Conservation (phyloP, 2,329 filamentous ascomycete species). For the Akanthomyces lecanii region DNA sequence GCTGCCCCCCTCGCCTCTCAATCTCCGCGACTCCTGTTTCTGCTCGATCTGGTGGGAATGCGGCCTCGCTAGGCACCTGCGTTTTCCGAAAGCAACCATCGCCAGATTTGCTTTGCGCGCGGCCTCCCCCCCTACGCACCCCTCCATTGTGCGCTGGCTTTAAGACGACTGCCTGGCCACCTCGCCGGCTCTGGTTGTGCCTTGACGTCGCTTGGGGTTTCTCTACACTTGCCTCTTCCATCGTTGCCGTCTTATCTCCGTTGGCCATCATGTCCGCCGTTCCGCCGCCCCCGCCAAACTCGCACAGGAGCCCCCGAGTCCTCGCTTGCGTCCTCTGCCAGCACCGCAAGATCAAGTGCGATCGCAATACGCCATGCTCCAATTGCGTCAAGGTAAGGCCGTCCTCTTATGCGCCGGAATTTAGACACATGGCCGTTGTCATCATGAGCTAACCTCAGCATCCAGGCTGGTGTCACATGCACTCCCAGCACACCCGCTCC, state of each 20-base stretch:
- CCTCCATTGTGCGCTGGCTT: slow-evolving; percentile 6
- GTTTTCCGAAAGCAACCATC: not conserved
- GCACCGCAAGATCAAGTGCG: slow-evolving; percentile 60
- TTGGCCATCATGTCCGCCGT: slow-evolving; percentile 7
- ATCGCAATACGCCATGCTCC: slow-evolving; percentile 54
- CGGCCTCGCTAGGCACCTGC: slow-evolving; percentile 6
- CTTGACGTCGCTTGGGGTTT: slow-evolving; percentile 1
- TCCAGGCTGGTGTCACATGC: slow-evolving; percentile 54
- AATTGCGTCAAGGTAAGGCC: slow-evolving; percentile 54
- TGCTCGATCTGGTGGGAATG: slow-evolving; percentile 13
- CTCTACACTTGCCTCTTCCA: not conserved
- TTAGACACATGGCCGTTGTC: not conserved
- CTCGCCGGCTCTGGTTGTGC: not conserved
- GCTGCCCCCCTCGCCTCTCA: slow-evolving; percentile 1
- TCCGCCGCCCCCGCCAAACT: not conserved
- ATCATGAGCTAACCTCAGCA: slow-evolving; percentile 16
- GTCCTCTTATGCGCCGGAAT: not conserved
- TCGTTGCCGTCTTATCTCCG: not conserved
- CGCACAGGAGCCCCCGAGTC: slow-evolving; percentile 41
- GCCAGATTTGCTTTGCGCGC: not conserved
- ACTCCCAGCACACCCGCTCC: slow-evolving; percentile 58
- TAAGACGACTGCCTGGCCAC: slow-evolving; percentile 4
- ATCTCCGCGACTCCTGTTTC: slow-evolving; percentile 8
- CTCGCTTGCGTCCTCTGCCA: slow-evolving; percentile 56
- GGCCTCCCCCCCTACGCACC: slow-evolving; percentile 5